Evolutionary conservation across 108 stramenopile genomes (phyloP).

Genomic region (Skeletonema costatum): DNA sequence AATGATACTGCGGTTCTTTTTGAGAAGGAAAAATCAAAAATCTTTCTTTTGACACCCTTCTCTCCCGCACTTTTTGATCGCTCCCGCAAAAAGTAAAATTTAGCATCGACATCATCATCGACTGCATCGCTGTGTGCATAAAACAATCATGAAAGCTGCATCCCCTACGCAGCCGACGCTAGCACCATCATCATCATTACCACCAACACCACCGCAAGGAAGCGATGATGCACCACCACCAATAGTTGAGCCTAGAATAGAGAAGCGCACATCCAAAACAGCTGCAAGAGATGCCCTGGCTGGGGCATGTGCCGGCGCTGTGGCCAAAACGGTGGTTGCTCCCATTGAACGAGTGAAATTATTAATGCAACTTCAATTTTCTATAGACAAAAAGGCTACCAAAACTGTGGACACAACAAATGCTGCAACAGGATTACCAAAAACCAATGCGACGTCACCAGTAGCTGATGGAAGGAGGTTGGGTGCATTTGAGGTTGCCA

Average conservation of each 20-base stretch:
- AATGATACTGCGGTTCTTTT: no score
- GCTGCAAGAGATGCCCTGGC: slow-evolving; percentile 71
- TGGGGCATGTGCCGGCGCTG: slow-evolving; percentile 79
- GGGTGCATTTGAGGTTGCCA: slow-evolving; percentile 63
- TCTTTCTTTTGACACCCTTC: no score
- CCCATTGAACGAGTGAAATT: slow-evolving; percentile 99
- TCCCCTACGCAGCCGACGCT: not conserved
- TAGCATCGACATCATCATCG: no score
- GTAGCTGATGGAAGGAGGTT: not conserved
- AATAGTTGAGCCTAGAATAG: not conserved
- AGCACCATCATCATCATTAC: not conserved
- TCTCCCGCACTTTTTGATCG: no score
- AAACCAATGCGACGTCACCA: not conserved
- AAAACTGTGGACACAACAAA: not conserved
- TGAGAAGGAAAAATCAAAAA: no score
- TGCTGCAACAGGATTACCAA: not conserved
- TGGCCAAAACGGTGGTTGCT: slow-evolving; percentile 90
- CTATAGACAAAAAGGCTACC: slow-evolving; percentile 25
- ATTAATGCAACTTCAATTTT: slow-evolving; percentile 85
- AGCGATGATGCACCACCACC: not conserved
- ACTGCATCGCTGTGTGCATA: no score
- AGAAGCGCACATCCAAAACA: slow-evolving; percentile 20
- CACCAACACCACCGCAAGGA: slow-evolving; percentile 12
- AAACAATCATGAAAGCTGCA: not conserved
- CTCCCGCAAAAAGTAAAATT: no score